These are phyloP conservation scores for Ascochyta viciae-villosae DNA, from an alignment of 2,329 filamentous ascomycete genomes.

Conservation along the genomic window DNA sequence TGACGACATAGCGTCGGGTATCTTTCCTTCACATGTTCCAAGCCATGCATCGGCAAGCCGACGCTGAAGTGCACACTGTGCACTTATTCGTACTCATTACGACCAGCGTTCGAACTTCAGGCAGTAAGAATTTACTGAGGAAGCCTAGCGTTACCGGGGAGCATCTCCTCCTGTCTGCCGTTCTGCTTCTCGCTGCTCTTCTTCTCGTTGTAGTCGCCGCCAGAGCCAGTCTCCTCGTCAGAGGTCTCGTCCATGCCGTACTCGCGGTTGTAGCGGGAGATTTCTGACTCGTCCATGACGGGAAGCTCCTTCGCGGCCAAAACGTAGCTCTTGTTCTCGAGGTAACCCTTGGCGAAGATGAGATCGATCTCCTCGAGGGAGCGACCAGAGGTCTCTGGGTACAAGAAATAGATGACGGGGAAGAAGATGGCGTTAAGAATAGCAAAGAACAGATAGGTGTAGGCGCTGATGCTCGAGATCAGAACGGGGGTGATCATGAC, in stretches of 20 bases:
- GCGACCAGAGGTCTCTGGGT: slow-evolving; percentile 62
- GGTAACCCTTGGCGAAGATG: slow-evolving; percentile 53
- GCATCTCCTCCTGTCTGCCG: slow-evolving; percentile 28
- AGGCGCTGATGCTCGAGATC: slow-evolving; percentile 48
- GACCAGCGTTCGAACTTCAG: slow-evolving; percentile 23
- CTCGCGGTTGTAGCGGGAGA: slow-evolving; percentile 43
- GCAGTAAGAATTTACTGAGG: slow-evolving; percentile 10
- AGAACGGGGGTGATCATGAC: slow-evolving; percentile 55
- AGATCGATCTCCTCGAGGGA: slow-evolving; percentile 61
- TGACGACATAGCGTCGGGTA: slow-evolving; percentile 38
- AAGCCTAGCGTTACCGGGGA: slow-evolving; percentile 17
- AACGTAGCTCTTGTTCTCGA: slow-evolving; percentile 48
- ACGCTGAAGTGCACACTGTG: slow-evolving; percentile 22
- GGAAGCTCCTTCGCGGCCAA: slow-evolving; percentile 48
- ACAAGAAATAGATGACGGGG: slow-evolving; percentile 62
- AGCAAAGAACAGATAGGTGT: slow-evolving; percentile 58
- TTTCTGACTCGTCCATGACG: slow-evolving; percentile 41
- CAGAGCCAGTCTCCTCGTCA: slow-evolving; percentile 44
- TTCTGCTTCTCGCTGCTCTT: slow-evolving; percentile 21
- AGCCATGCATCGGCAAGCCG: slow-evolving; percentile 21
- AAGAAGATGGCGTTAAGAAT: slow-evolving; percentile 61
- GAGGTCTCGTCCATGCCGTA: slow-evolving; percentile 40
- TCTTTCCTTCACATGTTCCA: slow-evolving; percentile 23
- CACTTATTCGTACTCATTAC: slow-evolving; percentile 20
- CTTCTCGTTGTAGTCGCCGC: slow-evolving; percentile 34